Percentiles rank a stretch among this genome's conserved stretches.
Conservation (phyloP, 2,329 filamentous ascomycete genomes). For the Colletotrichum lentis region DNA sequence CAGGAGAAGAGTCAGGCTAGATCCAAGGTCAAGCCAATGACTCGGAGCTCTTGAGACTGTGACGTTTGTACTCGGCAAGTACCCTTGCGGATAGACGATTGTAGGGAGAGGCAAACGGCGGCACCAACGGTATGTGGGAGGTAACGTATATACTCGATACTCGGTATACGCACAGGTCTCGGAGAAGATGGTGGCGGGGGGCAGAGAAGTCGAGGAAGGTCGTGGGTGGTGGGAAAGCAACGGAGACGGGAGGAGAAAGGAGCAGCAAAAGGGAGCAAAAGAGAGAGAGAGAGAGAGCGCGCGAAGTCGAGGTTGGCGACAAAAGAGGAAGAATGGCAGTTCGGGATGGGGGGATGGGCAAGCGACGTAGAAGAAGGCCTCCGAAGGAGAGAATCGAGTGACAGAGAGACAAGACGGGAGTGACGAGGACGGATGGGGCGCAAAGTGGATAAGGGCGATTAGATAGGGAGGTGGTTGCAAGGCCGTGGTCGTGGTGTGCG, state of each 20-base stretch:
- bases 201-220: constrained; percentile 34
- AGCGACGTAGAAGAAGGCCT: constrained; percentile 33
- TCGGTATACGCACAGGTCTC: constrained; percentile 1
- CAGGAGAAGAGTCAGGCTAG: constrained; percentile 28
- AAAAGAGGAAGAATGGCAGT: constrained; percentile 1
- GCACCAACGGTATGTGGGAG: constrained; percentile 17
- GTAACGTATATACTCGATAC: background rate
- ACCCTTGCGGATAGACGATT: constrained; percentile 17
- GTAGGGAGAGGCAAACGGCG: constrained; percentile 23
- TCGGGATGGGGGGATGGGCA: constrained; percentile 30
- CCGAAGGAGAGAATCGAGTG: constrained; percentile 27
- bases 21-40: constrained; percentile 41
- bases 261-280: background rate
- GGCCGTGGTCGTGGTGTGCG: constrained; percentile 13
- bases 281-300: constrained; percentile 5
- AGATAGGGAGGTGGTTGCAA: constrained; percentile 31
- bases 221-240: constrained; percentile 13
- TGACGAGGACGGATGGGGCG: constrained; percentile 35
- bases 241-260: background rate
- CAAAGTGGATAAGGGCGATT: constrained; percentile 31
- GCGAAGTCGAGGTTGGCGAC: constrained; percentile 27
- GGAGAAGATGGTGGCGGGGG: constrained; percentile 2
- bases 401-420: constrained; percentile 29
- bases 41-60: constrained; percentile 36
- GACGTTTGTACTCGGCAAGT: constrained; percentile 22